Conservation (phyloP, 78 protist species). For the Guillardia theta region DNA sequence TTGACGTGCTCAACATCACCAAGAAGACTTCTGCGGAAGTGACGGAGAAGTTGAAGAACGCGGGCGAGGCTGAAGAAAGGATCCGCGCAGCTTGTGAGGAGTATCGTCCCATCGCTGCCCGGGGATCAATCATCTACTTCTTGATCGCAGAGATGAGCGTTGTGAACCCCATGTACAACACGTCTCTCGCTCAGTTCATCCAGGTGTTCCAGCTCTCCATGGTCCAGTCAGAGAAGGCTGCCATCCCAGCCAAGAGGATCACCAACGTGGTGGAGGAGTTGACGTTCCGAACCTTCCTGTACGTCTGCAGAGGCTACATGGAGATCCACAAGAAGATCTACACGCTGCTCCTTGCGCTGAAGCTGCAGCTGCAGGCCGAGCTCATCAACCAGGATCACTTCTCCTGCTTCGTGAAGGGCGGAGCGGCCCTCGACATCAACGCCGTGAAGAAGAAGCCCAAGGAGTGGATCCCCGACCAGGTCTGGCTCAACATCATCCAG, state of each 20-base stretch:
- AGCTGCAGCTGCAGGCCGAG: constrained; percentile 52
- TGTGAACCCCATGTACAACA: constrained; percentile 85
- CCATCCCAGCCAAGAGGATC: constrained; percentile 67
- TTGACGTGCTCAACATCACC: constrained; percentile 73
- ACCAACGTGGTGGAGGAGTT: constrained; percentile 64
- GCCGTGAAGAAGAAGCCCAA: constrained; percentile 51
- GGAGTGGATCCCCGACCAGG: constrained; percentile 68
- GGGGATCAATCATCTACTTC: constrained; percentile 85
- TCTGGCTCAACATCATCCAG: constrained; percentile 74
- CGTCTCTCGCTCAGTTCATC: constrained; percentile 80
- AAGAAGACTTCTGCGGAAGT: constrained; percentile 75
- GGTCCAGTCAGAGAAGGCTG: constrained; percentile 37
- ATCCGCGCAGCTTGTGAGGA: constrained; percentile 77
- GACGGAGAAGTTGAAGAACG: constrained; percentile 50
- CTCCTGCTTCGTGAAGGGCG: constrained; percentile 67
- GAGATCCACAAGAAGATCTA: constrained; percentile 25
- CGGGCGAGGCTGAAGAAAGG: constrained; percentile 62
- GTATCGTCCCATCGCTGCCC: constrained; percentile 83
- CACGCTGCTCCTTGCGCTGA: constrained; percentile 71
- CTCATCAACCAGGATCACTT: constrained; percentile 38
- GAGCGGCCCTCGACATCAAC: constrained; percentile 70
- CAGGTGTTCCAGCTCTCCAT: constrained; percentile 69
- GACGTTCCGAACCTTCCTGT: constrained; percentile 53
- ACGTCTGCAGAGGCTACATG: constrained; percentile 33
- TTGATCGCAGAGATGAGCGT: constrained; percentile 75